These are phyloP conservation scores for Bacterosira constricta DNA, from an alignment of 108 stramenopile genomes.

Conservation along the genomic window DNA sequence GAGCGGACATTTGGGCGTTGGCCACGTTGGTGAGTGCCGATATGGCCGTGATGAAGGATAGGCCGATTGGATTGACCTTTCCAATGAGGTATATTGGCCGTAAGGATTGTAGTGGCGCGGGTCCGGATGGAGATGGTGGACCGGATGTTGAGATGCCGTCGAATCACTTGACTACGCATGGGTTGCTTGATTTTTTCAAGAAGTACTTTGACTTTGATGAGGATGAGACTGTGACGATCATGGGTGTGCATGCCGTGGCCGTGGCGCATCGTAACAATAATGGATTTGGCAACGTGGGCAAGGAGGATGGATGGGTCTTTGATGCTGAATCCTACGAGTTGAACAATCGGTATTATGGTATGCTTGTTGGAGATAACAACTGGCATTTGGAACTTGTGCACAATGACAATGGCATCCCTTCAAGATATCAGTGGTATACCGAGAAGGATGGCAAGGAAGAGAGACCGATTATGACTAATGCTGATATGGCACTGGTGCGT, in stretches of 20 bases:
- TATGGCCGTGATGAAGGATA: conserved; percentile 24
- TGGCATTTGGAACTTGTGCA: conserved; percentile 13
- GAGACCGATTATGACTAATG: conserved; percentile 14
- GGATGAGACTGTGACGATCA: conserved; percentile 56
- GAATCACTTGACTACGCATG: conserved; percentile 26
- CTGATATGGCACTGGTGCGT: conserved; percentile 17
- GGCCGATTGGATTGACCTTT: conserved; percentile 25
- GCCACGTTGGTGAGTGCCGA: conserved; percentile 53
- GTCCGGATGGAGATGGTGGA: conserved; percentile 28
- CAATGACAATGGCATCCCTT: conserved; percentile 38
- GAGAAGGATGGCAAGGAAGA: conserved; percentile 9
- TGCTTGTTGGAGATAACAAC: conserved; percentile 1
- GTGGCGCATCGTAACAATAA: conserved; percentile 38
- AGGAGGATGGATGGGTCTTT: conserved; percentile 32
- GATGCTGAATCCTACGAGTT: conserved; percentile 8
- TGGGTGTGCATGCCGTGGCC: conserved; percentile 67
- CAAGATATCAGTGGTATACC: conserved; percentile 41
- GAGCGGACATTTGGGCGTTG: conserved; percentile 65
- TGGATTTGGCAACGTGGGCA: conserved; percentile 51
- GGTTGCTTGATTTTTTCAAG: conserved; percentile 43
- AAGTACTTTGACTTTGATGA: conserved; percentile 46
- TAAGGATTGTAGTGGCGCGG: conserved; percentile 26
- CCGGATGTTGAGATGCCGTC: conserved; percentile 23
- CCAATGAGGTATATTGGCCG: conserved; percentile 38
- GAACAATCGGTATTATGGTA: conserved; percentile 18